Base-by-base conservation (phyloP, 257 asterid genomes). In the Gardenia jasminoides region DNA sequence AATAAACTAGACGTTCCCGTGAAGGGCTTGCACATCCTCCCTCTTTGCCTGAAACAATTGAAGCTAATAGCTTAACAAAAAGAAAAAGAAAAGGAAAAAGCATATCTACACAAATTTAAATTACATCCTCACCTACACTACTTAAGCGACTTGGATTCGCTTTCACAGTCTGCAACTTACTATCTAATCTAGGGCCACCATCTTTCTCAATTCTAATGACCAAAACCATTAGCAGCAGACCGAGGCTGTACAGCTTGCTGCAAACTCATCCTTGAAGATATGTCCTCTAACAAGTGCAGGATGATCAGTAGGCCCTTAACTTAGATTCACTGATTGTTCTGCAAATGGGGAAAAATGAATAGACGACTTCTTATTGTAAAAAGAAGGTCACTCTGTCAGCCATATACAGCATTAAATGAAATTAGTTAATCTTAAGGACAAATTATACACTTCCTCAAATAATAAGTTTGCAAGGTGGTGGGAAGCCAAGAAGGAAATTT, bases 191-290 rank as follows among this genome's bases (percentile, higher is more conserved):
- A 74, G 85, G 70, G 10, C 80, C 85, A 70, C 58, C 24, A 69
- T 93, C 97, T 85, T 85, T 90, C 81, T 93, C 99, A 83, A 36
- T 83, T 87, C 88, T 90, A 80, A 76, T 88, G 89, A 77, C 93
- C 94, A 87, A 89, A 90, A 85, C 97, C 98, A 85, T 96, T 91
- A 72, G 91, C 84, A 76, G 93, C 82, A 81, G 97, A 85, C 74
- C 90, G 87, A 76, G 90, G 85, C 84, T 88, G 99, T 78, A 82
- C 90, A 77, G 80, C 88, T 85, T 85, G 98, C 86, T 89, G 97
- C 92, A 86, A 83, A 85, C 86, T 90, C 90, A 87, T 90, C 91
- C 81, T 84, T 84, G 77, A 78, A 74, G 82, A 68, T 84, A 80
- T 70, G 86, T 74, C 79, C 80, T 78, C 81, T 79, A 85, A 59